Percentiles rank a stretch among this genome's conserved stretches.
phyloP scores from a whole-genome alignment of 345 rosid genomes.

The Syzygium aromaticum region DNA sequence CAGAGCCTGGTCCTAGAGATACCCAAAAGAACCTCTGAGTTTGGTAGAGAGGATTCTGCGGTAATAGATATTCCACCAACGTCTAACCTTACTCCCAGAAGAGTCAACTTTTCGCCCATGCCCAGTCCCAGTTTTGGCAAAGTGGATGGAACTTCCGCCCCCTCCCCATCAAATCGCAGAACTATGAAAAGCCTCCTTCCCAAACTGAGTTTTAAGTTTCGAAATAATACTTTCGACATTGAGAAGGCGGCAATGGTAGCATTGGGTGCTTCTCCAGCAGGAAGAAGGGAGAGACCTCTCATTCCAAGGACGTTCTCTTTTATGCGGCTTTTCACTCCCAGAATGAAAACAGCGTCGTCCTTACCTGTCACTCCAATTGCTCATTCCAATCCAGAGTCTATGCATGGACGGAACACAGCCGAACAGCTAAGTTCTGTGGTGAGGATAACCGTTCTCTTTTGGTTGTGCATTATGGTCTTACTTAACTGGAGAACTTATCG shows the following conservation, averaged over 20 bases:
- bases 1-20: conserved; percentile 33
- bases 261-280: conserved; percentile 37
- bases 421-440: conserved; percentile 35
- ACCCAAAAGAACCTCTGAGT: conserved; percentile 33
- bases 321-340: conserved; percentile 46
- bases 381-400: conserved; percentile 93
- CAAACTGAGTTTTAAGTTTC: conserved; percentile 60
- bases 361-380: conserved; percentile 59
- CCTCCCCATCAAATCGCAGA: conserved; percentile 38
- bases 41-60: conserved; percentile 24
- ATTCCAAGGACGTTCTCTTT: conserved; percentile 54
- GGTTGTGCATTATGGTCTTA: conserved; percentile 2
- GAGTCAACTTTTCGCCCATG: conserved; percentile 76
- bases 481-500: neutral
- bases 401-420: conserved; percentile 43
- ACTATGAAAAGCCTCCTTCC: conserved; percentile 57
- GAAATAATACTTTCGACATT: conserved; percentile 39
- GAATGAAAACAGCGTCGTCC: conserved; percentile 47
- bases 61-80: conserved; percentile 39
- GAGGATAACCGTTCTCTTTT: conserved; percentile 1
- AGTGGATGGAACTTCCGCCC: conserved; percentile 21
- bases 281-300: conserved; percentile 21
- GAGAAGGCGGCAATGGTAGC: conserved; percentile 75
- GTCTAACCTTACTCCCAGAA: conserved; percentile 50
- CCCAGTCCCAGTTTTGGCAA: conserved; percentile 45